phyloP scores from a whole-genome alignment of 1,284 basidiomycete genomes.

The Trichosporon sp. region DNA sequence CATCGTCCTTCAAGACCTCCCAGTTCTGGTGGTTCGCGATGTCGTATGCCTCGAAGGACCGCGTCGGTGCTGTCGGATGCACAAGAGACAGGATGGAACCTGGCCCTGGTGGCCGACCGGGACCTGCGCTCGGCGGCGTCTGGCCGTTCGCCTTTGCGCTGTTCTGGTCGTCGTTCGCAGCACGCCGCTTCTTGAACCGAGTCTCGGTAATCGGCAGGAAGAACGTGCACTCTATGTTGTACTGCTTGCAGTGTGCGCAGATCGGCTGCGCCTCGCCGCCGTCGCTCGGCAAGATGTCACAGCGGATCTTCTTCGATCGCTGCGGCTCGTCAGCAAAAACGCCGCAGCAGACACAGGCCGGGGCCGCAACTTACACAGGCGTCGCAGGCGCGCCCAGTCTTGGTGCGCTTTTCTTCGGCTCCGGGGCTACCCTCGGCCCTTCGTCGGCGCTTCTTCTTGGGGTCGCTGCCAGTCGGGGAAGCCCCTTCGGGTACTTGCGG shows the following conservation, averaged over 20 bases:
- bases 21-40: constrained; percentile 78
- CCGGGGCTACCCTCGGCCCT: constrained; percentile 21
- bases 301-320: constrained; percentile 85
- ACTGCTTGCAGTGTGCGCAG: constrained; percentile 63
- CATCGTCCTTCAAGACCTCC: constrained; percentile 74
- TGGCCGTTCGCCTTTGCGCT: constrained; percentile 9
- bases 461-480: background rate
- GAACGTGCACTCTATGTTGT: constrained; percentile 89
- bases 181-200: constrained; percentile 92
- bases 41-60: constrained; percentile 83
- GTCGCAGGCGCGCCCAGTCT: constrained; percentile 57
- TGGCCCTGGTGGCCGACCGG: constrained; percentile 1
- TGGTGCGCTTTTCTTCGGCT: constrained; percentile 49
- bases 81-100: constrained; percentile 73
- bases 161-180: constrained; percentile 60
- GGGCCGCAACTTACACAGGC: constrained; percentile 48
- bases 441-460: constrained; percentile 38
- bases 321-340: constrained; percentile 26
- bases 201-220: constrained; percentile 98
- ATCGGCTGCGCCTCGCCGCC: constrained; percentile 41
- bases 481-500: background rate
- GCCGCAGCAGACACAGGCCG: background rate
- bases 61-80: constrained; percentile 81
- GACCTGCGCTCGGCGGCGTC: constrained; percentile 7
- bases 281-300: constrained; percentile 47